These are phyloP conservation scores for Verticillium isaacii DNA, from an alignment of 2,329 filamentous ascomycete genomes.

Conservation along the genomic window DNA sequence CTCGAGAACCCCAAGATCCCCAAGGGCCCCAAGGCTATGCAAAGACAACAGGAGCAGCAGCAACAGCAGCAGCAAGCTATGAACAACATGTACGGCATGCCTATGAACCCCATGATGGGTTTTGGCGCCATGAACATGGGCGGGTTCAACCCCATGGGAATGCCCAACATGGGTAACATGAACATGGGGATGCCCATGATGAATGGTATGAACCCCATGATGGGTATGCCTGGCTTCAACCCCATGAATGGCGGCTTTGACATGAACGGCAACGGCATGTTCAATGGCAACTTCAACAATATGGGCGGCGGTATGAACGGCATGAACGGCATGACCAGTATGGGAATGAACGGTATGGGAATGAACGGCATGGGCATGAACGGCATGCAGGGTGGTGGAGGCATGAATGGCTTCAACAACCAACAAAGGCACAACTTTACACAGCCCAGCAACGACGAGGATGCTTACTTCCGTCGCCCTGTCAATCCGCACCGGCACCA, in stretches of 20 bases:
- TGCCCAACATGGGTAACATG: slow-evolving; percentile 20
- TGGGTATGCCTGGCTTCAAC: slow-evolving; percentile 28
- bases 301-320: slow-evolving; percentile 23
- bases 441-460: slow-evolving; percentile 66
- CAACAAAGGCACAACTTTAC: slow-evolving; percentile 31
- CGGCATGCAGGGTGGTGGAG: slow-evolving; percentile 21
- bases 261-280: slow-evolving; percentile 22
- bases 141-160: slow-evolving; percentile 25
- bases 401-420: slow-evolving; percentile 20
- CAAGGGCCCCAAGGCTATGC: slow-evolving; percentile 63
- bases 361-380: slow-evolving; percentile 27
- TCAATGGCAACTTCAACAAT: slow-evolving; percentile 26
- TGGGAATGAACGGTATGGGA: slow-evolving; percentile 26
- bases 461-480: slow-evolving; percentile 91
- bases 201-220: slow-evolving; percentile 19
- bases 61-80: slow-evolving; percentile 40
- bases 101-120: slow-evolving; percentile 25
- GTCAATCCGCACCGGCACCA: slow-evolving; percentile 91
- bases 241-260: slow-evolving; percentile 21
- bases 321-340: slow-evolving; percentile 32
- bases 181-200: slow-evolving; percentile 16
- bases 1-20: slow-evolving; percentile 60
- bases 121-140: slow-evolving; percentile 17
- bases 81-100: slow-evolving; percentile 29
- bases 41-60: slow-evolving; percentile 46